Base-by-base conservation (phyloP, 768 basidiomycete species). In the Lactarius trivialis region DNA sequence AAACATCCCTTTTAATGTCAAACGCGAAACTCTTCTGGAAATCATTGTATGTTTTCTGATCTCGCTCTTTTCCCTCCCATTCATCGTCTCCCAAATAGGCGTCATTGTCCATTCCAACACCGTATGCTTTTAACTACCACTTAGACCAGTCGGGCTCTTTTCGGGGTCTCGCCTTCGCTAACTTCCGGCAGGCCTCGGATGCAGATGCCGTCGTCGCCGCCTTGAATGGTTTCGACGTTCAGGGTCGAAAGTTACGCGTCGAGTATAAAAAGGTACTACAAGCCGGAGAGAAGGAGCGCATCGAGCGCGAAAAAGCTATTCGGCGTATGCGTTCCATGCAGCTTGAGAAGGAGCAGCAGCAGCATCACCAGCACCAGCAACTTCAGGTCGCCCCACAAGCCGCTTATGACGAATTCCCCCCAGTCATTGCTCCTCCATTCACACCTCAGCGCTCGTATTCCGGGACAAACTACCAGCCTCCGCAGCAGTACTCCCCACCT, bases 231-330 rank as follows among this genome's bases (percentile, higher is more conserved):
- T 95, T 92, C 72, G 93, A 95, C 69, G 90, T 97, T 36, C 91
- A 93, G 70, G 97, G 97, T 26, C 91, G 97, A 69, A 98, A 98
- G 75, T 81, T 99, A 55, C 89, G 97, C 48, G 96, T 98, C 60
- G 97, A 99, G 76, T 98, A 98, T 80, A 99, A 99, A 80, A 98
- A 98, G 76, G 96, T 98, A 8, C 78, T 99, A n/a, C 95, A 98
- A 73, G 94, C 95, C 4, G 95, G 96, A 54, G 97, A 99, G 76
- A 99, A 99, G 77, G 97, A 99, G 71, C 85, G 93, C 60, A 99
- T 98, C 71, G 97, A 99, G 75, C 79, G 96, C 60, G 96, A 98
- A 79, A 99, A 99, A 79, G 97, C 97, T 2, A 85, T 99, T 65
- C 89, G 95, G 66, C 83, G 97, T 64, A 99, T 99, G 95, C 87